Conservation (phyloP, 1,284 basidiomycete species). For the Cryptococcus depauperatus region DNA sequence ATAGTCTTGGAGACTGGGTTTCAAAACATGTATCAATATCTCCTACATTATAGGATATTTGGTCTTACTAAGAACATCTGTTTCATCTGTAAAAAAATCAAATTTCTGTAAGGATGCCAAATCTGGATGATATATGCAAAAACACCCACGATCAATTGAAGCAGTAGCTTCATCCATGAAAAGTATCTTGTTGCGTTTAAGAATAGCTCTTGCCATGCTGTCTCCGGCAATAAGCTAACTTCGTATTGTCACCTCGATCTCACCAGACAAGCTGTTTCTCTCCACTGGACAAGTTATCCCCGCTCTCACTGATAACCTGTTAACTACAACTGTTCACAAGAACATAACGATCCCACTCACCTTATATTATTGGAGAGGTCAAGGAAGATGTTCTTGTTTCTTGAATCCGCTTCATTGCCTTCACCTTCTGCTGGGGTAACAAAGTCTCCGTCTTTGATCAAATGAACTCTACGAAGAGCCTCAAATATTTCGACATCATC, state of each 20-base stretch:
- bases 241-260: not conserved
- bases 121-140: conserved; percentile 6
- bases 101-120: too few relatives aligned
- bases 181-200: conserved; percentile 64
- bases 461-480: conserved; percentile 75
- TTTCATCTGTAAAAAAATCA: conserved; percentile 54
- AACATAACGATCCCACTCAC: conserved; percentile 52
- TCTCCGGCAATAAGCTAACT: not conserved
- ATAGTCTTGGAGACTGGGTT: conserved; percentile 44
- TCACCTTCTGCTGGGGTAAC: conserved; percentile 43
- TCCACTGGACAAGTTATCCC: conserved; percentile 89
- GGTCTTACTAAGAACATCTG: conserved; percentile 51
- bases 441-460: conserved; percentile 52
- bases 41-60: not conserved
- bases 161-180: conserved; percentile 78
- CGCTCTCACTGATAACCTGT: conserved; percentile 43
- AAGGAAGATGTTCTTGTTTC: conserved; percentile 78
- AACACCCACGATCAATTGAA: conserved; percentile 38
- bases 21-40: not conserved
- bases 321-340: not conserved
- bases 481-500: conserved; percentile 78
- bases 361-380: conserved; percentile 70
- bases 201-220: conserved; percentile 70
- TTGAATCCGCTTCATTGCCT: conserved; percentile 48
- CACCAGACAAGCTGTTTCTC: conserved; percentile 68